Conservation (phyloP, 306 rosid genomes). For the Vicia villosa region DNA sequence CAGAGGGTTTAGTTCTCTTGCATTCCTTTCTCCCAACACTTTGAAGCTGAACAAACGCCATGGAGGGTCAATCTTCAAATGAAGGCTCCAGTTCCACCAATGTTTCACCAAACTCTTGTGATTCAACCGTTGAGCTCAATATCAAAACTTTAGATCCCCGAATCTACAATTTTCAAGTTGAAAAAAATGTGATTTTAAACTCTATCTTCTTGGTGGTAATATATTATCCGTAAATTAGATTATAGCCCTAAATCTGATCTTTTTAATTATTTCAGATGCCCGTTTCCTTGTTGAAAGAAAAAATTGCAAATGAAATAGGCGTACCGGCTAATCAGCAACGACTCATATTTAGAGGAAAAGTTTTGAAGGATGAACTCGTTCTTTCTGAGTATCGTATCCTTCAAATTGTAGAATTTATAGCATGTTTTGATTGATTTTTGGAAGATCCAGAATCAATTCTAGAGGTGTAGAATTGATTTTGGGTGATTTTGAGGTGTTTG, state of each 20-base stretch:
- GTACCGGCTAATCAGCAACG: constrained; percentile 89
- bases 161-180: constrained; percentile 72
- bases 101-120: constrained; percentile 46
- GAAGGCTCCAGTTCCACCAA: too few species aligned
- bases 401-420: constrained; percentile 6
- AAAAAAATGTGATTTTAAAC: constrained; percentile 43
- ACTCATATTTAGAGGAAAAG: constrained; percentile 92
- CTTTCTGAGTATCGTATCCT: constrained; percentile 97
- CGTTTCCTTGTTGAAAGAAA: constrained; percentile 77
- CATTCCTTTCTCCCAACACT: too few species aligned
- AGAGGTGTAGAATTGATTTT: too few species aligned
- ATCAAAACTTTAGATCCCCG: constrained; percentile 88
- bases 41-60: too few species aligned
- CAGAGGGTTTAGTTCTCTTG: too few species aligned
- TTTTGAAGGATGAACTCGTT: constrained; percentile 77
- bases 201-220: too few species aligned
- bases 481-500: too few species aligned
- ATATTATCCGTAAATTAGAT: too few species aligned
- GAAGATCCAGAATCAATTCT: not conserved
- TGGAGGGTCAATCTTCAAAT: too few species aligned
- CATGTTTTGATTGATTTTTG: too few species aligned
- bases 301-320: constrained; percentile 77
- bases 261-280: constrained; percentile 65
- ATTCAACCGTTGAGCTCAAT: constrained; percentile 76
- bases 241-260: not conserved